A percentile compares a stretch with the other conserved stretches of the same genome.
These are phyloP conservation scores for Yarrowia sp. DNA, from an alignment of 805 yeast genomes.

Conservation along the genomic window DNA sequence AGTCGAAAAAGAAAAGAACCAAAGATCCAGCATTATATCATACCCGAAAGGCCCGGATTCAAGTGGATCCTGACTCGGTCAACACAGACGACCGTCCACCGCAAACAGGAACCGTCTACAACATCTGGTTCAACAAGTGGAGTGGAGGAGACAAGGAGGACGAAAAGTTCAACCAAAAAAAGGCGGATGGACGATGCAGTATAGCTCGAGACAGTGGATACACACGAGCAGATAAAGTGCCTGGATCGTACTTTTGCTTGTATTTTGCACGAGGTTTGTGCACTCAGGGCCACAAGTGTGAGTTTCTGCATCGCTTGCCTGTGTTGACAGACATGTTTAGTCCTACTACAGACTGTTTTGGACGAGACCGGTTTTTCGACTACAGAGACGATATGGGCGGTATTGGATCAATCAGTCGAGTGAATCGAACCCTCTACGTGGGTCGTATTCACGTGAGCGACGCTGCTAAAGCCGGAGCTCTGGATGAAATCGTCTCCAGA, in stretches of 20 bases:
- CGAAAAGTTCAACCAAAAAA: conserved; percentile 40
- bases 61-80: conserved; percentile 62
- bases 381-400: conserved; percentile 95
- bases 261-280: conserved; percentile 91
- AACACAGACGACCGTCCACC: conserved; percentile 64
- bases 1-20: conserved; percentile 16
- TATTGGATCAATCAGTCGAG: conserved; percentile 70
- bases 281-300: conserved; percentile 70
- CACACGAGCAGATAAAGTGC: conserved; percentile 61
- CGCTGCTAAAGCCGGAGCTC: conserved; percentile 33
- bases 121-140: conserved; percentile 89
- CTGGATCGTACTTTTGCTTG: conserved; percentile 60
- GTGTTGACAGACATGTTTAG: conserved; percentile 53
- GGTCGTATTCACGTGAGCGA: conserved; percentile 54
- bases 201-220: conserved; percentile 66
- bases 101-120: conserved; percentile 76
- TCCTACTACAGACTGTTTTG: conserved; percentile 82
- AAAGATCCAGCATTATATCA: conserved; percentile 18
- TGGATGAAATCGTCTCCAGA: conserved; percentile 44
- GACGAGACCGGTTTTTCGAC: conserved; percentile 77
- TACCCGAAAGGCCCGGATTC: conserved; percentile 62
- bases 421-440: conserved; percentile 74
- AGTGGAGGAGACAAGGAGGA: conserved; percentile 64
- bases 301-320: conserved; percentile 77
- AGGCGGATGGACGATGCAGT: conserved; percentile 59